phyloP scores from a whole-genome alignment of 1,284 basidiomycete species.

The Moesziomyces sp. region DNA sequence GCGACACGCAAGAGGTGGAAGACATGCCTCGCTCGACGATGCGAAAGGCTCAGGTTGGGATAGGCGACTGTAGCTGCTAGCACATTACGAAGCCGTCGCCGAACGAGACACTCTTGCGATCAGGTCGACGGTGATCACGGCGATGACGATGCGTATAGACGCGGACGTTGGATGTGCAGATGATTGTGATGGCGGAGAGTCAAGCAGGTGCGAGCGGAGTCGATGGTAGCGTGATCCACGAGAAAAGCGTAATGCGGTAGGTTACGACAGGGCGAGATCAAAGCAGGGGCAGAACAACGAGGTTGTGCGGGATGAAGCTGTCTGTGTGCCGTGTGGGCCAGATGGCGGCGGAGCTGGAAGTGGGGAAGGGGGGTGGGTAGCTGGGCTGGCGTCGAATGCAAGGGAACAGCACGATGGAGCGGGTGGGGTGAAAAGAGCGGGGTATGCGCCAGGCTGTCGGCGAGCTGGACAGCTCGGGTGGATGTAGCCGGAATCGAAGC shows the following conservation, averaged over 20 bases:
- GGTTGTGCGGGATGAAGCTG: background rate
- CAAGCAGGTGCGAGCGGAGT: background rate
- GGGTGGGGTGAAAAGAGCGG: constrained; percentile 2
- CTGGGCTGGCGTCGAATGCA: background rate
- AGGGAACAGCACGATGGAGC: background rate
- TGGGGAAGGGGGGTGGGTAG: background rate
- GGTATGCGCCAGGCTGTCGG: background rate
- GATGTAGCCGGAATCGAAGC: background rate
- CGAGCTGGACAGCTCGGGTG: background rate
- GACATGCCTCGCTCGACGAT: background rate
- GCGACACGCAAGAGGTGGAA: background rate
- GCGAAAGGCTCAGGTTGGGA: background rate
- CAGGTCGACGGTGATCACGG: background rate
- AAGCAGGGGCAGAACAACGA: background rate
- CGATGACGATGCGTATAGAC: background rate
- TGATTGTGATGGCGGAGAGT: background rate
- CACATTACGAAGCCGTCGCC: background rate
- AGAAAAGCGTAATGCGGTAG: background rate
- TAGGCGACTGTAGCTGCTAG: background rate
- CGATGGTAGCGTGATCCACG: background rate
- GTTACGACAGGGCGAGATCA: too few species aligned
- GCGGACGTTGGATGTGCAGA: background rate
- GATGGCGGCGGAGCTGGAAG: background rate
- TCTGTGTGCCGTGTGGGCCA: background rate
- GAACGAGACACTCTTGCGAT: background rate